Evolutionary conservation across 768 basidiomycete species (phyloP).

Genomic region (Xerocomellus dryophilus): DNA sequence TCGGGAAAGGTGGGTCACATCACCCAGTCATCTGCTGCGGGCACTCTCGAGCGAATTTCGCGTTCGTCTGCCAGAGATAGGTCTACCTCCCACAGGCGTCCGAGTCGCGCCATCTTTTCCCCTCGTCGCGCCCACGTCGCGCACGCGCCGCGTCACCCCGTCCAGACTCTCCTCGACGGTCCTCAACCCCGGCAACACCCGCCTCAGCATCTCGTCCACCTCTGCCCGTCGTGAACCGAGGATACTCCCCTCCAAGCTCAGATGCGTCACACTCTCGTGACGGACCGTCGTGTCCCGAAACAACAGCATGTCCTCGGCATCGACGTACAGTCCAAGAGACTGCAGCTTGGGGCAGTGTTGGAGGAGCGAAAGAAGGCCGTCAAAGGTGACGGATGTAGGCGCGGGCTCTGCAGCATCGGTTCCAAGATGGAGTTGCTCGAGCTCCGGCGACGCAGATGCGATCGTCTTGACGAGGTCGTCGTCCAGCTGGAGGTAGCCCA

Average conservation of each 20-base stretch:
- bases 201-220: slow-evolving; percentile 19
- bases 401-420: neutral
- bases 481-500: slow-evolving; percentile 16
- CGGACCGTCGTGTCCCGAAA: slow-evolving; percentile 13
- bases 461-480: slow-evolving; percentile 19
- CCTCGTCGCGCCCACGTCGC: slow-evolving; percentile 1
- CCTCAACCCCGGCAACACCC: slow-evolving; percentile 21
- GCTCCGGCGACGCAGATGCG: slow-evolving; percentile 13
- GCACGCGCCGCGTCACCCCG: slow-evolving; percentile 14
- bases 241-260: slow-evolving; percentile 17
- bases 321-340: slow-evolving; percentile 7
- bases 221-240: slow-evolving; percentile 13
- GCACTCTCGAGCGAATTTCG: slow-evolving; percentile 11
- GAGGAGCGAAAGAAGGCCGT: slow-evolving; percentile 21
- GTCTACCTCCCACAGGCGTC: neutral
- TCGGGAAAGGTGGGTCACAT: too few species aligned
- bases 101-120: neutral
- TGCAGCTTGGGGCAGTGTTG: slow-evolving; percentile 17
- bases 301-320: slow-evolving; percentile 15
- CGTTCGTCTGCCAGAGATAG: slow-evolving; percentile 12
- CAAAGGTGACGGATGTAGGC: slow-evolving; percentile 13
- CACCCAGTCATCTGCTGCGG: neutral
- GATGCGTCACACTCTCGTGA: slow-evolving; percentile 10
- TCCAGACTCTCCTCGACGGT: slow-evolving; percentile 24
- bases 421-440: slow-evolving; percentile 17